These are phyloP conservation scores for Primulina huaijiensis DNA, from an alignment of 257 asterid species.

Conservation along the genomic window DNA sequence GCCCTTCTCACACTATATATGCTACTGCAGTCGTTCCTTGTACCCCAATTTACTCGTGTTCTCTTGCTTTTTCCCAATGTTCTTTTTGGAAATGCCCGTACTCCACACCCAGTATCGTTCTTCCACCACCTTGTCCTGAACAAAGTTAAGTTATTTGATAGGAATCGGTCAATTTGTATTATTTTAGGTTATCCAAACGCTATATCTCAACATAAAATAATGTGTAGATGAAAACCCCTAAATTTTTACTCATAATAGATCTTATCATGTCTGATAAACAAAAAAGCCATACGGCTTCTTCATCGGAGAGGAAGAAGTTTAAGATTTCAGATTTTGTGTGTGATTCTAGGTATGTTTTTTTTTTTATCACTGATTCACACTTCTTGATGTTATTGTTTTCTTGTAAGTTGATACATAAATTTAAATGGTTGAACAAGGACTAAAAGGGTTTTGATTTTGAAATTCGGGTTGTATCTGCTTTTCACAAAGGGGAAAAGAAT, in stretches of 20 bases:
- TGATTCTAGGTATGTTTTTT: slow-evolving; percentile 19
- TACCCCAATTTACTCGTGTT: not conserved
- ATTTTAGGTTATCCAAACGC: slow-evolving; percentile 4
- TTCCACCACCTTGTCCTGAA: not conserved
- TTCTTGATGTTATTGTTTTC: not conserved
- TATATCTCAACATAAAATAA: slow-evolving; percentile 4
- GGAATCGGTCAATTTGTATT: not conserved
- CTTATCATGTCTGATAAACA: slow-evolving; percentile 23
- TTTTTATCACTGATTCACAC: slow-evolving; percentile 5
- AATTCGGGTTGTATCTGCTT: not conserved
- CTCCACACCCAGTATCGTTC: not conserved
- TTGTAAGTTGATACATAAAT: not conserved
- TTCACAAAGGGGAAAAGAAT: not conserved
- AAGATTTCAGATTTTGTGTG: slow-evolving; percentile 15
- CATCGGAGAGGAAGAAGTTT: slow-evolving; percentile 9
- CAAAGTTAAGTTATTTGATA: not conserved
- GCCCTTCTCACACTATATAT: slow-evolving; percentile 14
- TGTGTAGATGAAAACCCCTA: not conserved
- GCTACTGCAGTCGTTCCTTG: not conserved
- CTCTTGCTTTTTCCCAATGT: slow-evolving; percentile 10
- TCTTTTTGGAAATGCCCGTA: not conserved
- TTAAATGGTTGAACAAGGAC: not conserved
- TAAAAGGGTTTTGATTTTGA: slow-evolving; percentile 2
- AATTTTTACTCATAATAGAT: slow-evolving; percentile 14
- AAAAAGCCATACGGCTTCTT: slow-evolving; percentile 15